Percentiles rank a stretch among this genome's conserved stretches.
Conservation (phyloP, 2,329 filamentous ascomycete species). For the Pyrenochaeta sp. region DNA sequence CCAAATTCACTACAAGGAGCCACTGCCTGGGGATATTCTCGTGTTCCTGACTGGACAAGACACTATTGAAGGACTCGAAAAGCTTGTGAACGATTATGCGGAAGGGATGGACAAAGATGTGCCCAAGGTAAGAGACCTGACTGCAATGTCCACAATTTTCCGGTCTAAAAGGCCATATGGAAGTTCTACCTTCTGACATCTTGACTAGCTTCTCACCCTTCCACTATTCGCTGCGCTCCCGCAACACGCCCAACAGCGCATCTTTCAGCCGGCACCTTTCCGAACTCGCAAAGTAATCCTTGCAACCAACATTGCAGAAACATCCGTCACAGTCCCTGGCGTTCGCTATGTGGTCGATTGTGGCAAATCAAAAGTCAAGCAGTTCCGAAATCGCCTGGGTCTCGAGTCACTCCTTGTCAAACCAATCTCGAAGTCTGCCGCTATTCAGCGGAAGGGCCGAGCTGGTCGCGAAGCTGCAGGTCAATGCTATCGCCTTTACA, state of each 20-base stretch:
- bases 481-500: slow-evolving; percentile 90
- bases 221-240: slow-evolving; percentile 91
- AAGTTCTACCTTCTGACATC: no score
- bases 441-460: slow-evolving; percentile 88
- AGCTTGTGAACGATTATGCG: slow-evolving; percentile 81
- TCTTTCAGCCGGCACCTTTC: slow-evolving; percentile 77
- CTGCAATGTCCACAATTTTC: no score
- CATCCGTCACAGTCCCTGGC: slow-evolving; percentile 92
- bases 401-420: slow-evolving; percentile 91
- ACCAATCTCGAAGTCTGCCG: slow-evolving; percentile 90
- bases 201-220: slow-evolving; percentile 65
- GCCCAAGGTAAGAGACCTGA: slow-evolving; percentile 71
- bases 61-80: slow-evolving; percentile 83
- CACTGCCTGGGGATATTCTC: slow-evolving; percentile 91
- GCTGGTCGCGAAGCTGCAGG: slow-evolving; percentile 91
- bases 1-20: slow-evolving; percentile 84
- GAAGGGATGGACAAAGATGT: slow-evolving; percentile 74
- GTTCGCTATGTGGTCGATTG: slow-evolving; percentile 91
- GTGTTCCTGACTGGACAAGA: slow-evolving; percentile 94
- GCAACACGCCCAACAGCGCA: slow-evolving; percentile 82
- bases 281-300: slow-evolving; percentile 89
- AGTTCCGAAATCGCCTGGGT: slow-evolving; percentile 82
- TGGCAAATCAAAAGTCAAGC: slow-evolving; percentile 93
- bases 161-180: no score
- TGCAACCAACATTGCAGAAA: slow-evolving; percentile 98